Evolutionary conservation across 2,329 filamentous ascomycete species (phyloP), one percentile per base, ranked within the genome.

Genomic region (Coccinonectria pachysandricola): DNA sequence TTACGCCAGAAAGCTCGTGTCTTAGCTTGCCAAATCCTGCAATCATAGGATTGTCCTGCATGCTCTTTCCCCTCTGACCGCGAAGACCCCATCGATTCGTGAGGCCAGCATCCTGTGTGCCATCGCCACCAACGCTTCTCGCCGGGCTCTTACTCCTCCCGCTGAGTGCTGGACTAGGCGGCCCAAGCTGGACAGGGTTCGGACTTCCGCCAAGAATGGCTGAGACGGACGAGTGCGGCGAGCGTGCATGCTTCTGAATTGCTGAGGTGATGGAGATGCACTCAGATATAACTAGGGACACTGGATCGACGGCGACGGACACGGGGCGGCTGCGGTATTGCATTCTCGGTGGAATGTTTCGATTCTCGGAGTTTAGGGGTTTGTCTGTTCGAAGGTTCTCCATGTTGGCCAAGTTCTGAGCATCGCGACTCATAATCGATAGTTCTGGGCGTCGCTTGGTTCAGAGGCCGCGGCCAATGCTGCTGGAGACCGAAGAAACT

Each of bases 241-340:
- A 96, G 40, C 91, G 81, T 39, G 86, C 82, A 71, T 95, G 80
- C 62, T 98, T 98, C 49, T 93, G 87, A 71, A 98, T 95, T 35
- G 87, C 86, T 36, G 88, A 95, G 9, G 91, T 96, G 60, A 98
- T 88, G 23, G 87, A 88, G 52, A 96, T 96, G 57, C 91, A 98
- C 76, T 98, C 91, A 57, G 88, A 94, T 37, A 93, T 94, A 40
- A 98, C 86, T 45, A 98, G 65, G 24, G 86, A 87, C 31, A 94
- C 79, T 2, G 87, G 86, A 48, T 94, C 84, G 41, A 94, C 80
- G 21, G 87, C 84, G 36, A 94, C 84, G 17, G 82, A 74, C 16
- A 87, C 67, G 6, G 70, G 70, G 11, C 69, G 66, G 45, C 64
- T 73, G 45, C 70, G 61, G 44, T 74, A 75, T 41, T 71, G 65